phyloP scores from a whole-genome alignment of 2,329 filamentous ascomycete genomes.

The Cordyceps militaris region DNA sequence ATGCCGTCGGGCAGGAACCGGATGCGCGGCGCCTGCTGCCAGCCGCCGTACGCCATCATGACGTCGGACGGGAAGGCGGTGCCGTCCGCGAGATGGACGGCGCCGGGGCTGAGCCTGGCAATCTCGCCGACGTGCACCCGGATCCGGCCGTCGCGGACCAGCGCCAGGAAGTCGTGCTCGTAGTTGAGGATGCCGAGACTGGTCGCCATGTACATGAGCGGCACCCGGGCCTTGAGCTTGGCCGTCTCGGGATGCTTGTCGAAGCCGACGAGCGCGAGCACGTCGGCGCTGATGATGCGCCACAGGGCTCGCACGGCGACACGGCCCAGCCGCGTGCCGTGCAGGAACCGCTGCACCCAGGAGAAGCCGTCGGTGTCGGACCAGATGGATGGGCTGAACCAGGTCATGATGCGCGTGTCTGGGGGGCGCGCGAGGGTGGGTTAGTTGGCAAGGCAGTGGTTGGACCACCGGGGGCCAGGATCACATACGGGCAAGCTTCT shows the following conservation, averaged over 20 bases:
- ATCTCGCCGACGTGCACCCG: constrained; percentile 48
- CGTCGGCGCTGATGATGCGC: constrained; percentile 48
- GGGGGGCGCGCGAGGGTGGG: too few relatives aligned
- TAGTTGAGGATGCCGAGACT: constrained; percentile 56
- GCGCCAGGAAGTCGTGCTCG: constrained; percentile 48
- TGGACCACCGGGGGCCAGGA: constrained; percentile 38
- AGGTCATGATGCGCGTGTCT: constrained; percentile 60
- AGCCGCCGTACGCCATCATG: constrained; percentile 52
- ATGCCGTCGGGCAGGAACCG: constrained; percentile 44
- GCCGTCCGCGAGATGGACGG: constrained; percentile 45
- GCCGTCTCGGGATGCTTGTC: constrained; percentile 44
- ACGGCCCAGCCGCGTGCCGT: constrained; percentile 50
- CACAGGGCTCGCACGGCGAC: constrained; percentile 51
- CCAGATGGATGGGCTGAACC: constrained; percentile 71
- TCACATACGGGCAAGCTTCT: constrained; percentile 53
- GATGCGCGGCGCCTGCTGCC: constrained; percentile 46
- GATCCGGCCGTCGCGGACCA: constrained; percentile 46
- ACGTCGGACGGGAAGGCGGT: constrained; percentile 41
- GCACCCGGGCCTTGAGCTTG: constrained; percentile 47
- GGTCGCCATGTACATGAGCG: constrained; percentile 45
- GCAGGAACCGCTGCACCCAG: constrained; percentile 46
- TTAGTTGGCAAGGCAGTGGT: constrained; percentile 23
- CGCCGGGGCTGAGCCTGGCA: constrained; percentile 33
- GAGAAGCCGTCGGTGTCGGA: constrained; percentile 55
- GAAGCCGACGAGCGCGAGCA: constrained; percentile 46